A percentile compares a stretch with the other conserved stretches of the same genome.
phyloP scores from a whole-genome alignment of 345 rosid species.

The Excoecaria cochinchinensis region DNA sequence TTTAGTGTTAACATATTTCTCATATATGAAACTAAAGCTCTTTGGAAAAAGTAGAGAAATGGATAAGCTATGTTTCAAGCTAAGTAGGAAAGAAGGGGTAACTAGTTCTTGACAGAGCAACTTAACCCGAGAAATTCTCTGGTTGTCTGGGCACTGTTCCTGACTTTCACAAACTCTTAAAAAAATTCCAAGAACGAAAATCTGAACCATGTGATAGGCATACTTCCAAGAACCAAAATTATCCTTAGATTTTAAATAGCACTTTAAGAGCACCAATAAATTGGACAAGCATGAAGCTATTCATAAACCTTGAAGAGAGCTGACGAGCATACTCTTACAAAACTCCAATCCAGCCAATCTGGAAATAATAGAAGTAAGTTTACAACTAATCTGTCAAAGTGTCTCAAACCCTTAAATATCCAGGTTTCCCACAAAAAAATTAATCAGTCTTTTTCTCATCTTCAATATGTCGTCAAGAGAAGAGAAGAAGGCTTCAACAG shows the following conservation, averaged over 20 bases:
- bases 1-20: background rate
- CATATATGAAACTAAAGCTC: background rate
- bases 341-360: background rate
- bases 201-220: no score
- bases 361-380: background rate
- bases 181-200: no score
- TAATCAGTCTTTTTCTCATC: background rate
- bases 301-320: background rate
- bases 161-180: no score
- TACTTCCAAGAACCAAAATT: no score
- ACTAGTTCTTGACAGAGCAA: background rate
- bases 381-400: background rate
- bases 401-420: background rate
- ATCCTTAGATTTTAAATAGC: no score
- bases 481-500: background rate
- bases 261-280: no score
- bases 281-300: background rate
- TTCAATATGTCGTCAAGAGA: background rate
- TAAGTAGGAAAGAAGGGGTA: background rate
- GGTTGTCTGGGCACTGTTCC: background rate
- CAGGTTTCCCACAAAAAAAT: no score
- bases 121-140: background rate
- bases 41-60: background rate
- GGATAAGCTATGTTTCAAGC: background rate
- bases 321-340: background rate